Conservation (phyloP, 495 filamentous ascomycete species). For the Aspergillus wentii region DNA sequence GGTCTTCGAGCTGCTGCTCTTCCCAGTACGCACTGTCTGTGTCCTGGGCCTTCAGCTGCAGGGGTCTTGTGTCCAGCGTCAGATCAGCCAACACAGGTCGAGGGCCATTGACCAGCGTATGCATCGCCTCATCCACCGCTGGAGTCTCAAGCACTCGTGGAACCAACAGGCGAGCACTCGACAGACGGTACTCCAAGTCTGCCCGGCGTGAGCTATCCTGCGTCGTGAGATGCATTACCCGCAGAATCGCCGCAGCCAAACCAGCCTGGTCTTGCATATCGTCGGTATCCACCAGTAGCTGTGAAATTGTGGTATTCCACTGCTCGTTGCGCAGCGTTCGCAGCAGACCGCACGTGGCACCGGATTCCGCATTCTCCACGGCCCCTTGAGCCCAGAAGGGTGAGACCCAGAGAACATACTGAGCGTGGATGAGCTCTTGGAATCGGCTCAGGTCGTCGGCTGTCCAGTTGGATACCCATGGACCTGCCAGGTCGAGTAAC, state of each 20-base stretch:
- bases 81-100: constrained; percentile 10
- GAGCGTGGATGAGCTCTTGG: constrained; percentile 9
- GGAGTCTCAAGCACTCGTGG: constrained; percentile 13
- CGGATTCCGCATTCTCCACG: constrained; percentile 8
- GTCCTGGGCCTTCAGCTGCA: constrained; percentile 11
- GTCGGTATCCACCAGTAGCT: constrained; percentile 11
- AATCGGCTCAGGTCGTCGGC: constrained; percentile 10
- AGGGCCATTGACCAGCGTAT: constrained; percentile 15
- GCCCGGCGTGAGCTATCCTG: constrained; percentile 6
- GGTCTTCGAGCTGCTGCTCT: constrained; percentile 1
- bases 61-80: constrained; percentile 4
- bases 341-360: constrained; percentile 15
- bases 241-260: constrained; percentile 9
- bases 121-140: constrained; percentile 17
- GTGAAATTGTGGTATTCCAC: constrained; percentile 10
- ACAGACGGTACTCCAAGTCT: constrained; percentile 16
- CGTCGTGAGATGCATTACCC: constrained; percentile 15
- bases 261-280: constrained; percentile 6
- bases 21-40: constrained; percentile 10
- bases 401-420: constrained; percentile 22
- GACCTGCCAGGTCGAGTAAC: constrained; percentile 12
- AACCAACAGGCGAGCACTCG: constrained; percentile 12
- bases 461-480: constrained; percentile 14
- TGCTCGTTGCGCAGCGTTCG: constrained; percentile 21
- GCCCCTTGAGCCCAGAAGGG: constrained; percentile 8